Conservation (phyloP, 805 yeast genomes). For the Yarrowia porcina region DNA sequence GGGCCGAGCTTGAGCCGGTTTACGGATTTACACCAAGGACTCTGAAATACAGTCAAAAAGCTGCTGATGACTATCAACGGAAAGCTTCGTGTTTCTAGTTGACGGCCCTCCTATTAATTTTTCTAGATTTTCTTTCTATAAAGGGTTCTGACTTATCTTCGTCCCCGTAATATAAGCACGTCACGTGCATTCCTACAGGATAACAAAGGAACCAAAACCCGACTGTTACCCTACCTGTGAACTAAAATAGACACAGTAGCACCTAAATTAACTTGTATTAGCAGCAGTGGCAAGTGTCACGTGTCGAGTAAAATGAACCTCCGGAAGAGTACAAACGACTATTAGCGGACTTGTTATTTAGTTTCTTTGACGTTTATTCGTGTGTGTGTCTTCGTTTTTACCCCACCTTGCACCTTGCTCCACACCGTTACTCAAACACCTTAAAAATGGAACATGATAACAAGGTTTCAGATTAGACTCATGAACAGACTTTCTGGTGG, state of each 20-base stretch:
- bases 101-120: not conserved
- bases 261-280: not conserved
- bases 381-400: not conserved
- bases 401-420: constrained; percentile 17
- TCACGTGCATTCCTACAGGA: constrained; percentile 5
- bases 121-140: no score
- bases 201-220: constrained; percentile 8
- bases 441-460: not conserved
- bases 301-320: no score
- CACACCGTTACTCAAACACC: constrained; percentile 16
- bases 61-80: not conserved
- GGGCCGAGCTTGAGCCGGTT: not conserved
- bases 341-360: no score
- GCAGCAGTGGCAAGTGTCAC: not conserved
- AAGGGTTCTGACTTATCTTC: not conserved
- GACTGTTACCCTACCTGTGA: constrained; percentile 1
- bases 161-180: not conserved
- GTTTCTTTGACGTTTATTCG: no score
- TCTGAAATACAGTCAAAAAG: not conserved
- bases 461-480: not conserved
- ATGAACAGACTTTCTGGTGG: not conserved
- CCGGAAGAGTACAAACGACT: no score
- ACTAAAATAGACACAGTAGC: not conserved
- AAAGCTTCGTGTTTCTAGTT: not conserved
- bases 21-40: not conserved